Percentiles rank a stretch among this genome's conserved stretches.
Conservation (phyloP, 257 asterid genomes). For the Nemophila menziesii region DNA sequence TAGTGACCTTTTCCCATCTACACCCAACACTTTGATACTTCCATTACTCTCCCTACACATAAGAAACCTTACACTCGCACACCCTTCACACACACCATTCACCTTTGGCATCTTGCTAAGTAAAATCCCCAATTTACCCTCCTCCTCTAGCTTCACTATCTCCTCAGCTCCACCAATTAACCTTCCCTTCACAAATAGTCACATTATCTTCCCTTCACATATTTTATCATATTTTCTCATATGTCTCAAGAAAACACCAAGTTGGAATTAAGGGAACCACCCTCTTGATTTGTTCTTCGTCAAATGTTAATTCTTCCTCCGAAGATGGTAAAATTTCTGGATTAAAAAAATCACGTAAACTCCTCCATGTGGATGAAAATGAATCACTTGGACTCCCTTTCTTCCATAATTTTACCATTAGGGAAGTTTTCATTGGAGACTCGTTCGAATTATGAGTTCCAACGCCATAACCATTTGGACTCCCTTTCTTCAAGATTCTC, state of each 20-base stretch:
- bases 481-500: conserved; percentile 33
- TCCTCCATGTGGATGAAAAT: conserved; percentile 25
- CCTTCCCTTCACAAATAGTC: conserved; percentile 74
- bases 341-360: conserved; percentile 53
- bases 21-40: conserved; percentile 59
- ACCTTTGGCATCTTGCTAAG: too few relatives aligned
- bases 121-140: too few relatives aligned
- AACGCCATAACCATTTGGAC: too few relatives aligned
- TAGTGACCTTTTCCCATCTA: too few relatives aligned
- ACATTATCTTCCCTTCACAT: conserved; percentile 68
- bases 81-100: too few relatives aligned
- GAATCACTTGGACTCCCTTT: conserved; percentile 49
- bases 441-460: conserved; percentile 17
- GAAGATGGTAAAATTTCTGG: conserved; percentile 37
- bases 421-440: conserved; percentile 17
- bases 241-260: conserved; percentile 23
- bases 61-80: too few relatives aligned
- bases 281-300: conserved; percentile 40
- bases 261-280: conserved; percentile 19
- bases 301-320: conserved; percentile 42
- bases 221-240: conserved; percentile 37
- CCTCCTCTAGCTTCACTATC: too few relatives aligned
- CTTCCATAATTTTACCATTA: conserved; percentile 30
- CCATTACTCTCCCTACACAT: conserved; percentile 73
- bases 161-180: too few relatives aligned